Evolutionary conservation across 1,284 basidiomycete genomes (phyloP), one percentile per base, ranked within the genome.

Genomic region (Pseudozyma hubeiensis): DNA sequence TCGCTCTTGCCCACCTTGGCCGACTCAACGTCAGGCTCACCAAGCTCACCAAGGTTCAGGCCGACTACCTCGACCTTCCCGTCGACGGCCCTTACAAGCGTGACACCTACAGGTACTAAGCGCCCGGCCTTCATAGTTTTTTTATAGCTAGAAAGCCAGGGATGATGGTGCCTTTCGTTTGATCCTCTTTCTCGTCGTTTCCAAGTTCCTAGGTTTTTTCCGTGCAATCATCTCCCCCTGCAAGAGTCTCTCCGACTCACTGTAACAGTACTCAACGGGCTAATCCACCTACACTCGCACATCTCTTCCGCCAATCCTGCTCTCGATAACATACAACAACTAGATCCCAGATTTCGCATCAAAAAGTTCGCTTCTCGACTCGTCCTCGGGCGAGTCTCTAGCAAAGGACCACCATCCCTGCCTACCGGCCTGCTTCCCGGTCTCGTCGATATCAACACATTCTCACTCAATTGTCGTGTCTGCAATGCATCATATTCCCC

Each of bases 1-100:
- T 98, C 81, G 96, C 97, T 39, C 91, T 93, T 79, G 93, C 96
- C 59, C 96, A 99, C 87, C 88, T 99, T 64, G 89, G 88, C 63
- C 91, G 93, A 85, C 90, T 97, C 84, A 92, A 92, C 85, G 93
- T 97, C 87, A 95, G 95, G 88, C 89, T 99, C 85, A 97, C 97
- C 72, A 88, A 87, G 78, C 89, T 99, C 81, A 88, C 90, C 55
- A 57, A 88, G 19, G 89, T 88, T 71, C 96, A 99, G 88, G 90
- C 93, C 82, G 88, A 89, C 66, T 99, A 99, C 89, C 90, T 99
- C 79, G 94, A 94, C 87, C 90, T 98, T 74, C 93, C 93, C 72
- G 87, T 90, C 83, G 87, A 89, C 71, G 95, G 96, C 64, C 95
- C 96, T 55, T 98, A 94, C 92, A 99, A 86, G 81, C 75, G 78